phyloP scores from a whole-genome alignment of 345 rosid genomes.

The Citrus australasica region DNA sequence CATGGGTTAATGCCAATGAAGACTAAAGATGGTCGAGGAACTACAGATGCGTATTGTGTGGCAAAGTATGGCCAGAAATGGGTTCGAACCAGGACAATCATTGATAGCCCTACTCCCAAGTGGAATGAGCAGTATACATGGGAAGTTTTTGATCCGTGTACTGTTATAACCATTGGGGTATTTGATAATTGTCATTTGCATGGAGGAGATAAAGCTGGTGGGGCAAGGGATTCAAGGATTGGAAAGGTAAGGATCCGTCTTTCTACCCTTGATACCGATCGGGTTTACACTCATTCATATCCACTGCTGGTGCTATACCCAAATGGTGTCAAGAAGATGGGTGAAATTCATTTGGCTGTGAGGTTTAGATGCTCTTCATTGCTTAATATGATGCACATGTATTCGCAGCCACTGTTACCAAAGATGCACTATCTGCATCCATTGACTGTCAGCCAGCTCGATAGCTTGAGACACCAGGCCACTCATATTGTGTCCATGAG shows the following conservation, averaged over 20 bases:
- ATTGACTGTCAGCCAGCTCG: slow-evolving; percentile 81
- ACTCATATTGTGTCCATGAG: slow-evolving; percentile 81
- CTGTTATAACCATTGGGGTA: slow-evolving; percentile 86
- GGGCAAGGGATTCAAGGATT: slow-evolving; percentile 57
- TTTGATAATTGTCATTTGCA: slow-evolving; percentile 85
- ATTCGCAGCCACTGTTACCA: slow-evolving; percentile 72
- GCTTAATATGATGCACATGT: slow-evolving; percentile 94
- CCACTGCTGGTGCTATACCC: slow-evolving; percentile 78
- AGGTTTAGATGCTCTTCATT: slow-evolving; percentile 83
- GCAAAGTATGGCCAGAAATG: slow-evolving; percentile 93
- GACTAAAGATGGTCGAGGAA: slow-evolving; percentile 78
- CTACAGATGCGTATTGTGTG: slow-evolving; percentile 93
- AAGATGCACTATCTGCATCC: slow-evolving; percentile 94
- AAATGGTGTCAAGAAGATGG: slow-evolving; percentile 88
- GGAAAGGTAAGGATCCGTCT: slow-evolving; percentile 91
- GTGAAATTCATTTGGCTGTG: slow-evolving; percentile 90
- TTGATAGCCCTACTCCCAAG: slow-evolving; percentile 81
- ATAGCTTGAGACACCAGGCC: slow-evolving; percentile 86
- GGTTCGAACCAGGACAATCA: slow-evolving; percentile 86
- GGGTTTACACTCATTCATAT: slow-evolving; percentile 84
- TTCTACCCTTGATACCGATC: slow-evolving; percentile 87
- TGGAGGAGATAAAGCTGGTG: slow-evolving; percentile 60
- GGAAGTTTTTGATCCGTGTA: slow-evolving; percentile 94
- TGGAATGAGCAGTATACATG: slow-evolving; percentile 99
- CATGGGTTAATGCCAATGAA: slow-evolving; percentile 87